Conservation (phyloP, 1,284 basidiomycete species). For the Ceratobasidium sp. region DNA sequence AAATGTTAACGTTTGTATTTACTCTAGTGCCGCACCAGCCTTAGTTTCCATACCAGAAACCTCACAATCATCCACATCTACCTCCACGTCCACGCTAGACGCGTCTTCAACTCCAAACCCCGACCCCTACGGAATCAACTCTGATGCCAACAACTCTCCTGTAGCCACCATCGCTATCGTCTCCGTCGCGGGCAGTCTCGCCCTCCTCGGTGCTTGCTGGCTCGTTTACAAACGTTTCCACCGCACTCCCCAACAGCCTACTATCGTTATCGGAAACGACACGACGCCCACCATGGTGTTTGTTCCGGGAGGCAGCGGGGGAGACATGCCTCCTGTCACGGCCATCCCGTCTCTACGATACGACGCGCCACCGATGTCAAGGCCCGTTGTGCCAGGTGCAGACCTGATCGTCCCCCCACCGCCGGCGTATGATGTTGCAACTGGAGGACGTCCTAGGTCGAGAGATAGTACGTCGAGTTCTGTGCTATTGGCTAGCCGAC, state of each 20-base stretch:
- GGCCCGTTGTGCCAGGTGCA: not conserved
- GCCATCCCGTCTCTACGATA: slow-evolving; percentile 29
- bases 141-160: slow-evolving; percentile 5
- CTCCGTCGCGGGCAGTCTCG: slow-evolving; percentile 15
- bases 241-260: not conserved
- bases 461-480: too few relatives aligned
- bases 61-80: not conserved
- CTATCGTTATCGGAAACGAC: not conserved
- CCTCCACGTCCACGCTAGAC: not conserved
- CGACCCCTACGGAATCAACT: slow-evolving; percentile 2
- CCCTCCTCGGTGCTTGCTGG: slow-evolving; percentile 5
- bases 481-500: not conserved
- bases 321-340: slow-evolving; percentile 9
- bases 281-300: slow-evolving; percentile 21
- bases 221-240: not conserved
- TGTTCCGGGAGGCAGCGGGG: not conserved
- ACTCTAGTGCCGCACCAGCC: slow-evolving; percentile 18
- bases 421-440: slow-evolving; percentile 27
- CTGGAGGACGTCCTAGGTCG: not conserved
- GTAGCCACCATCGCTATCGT: slow-evolving; percentile 28
- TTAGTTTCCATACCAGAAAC: not conserved
- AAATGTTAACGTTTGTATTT: not conserved
- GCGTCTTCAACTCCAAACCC: slow-evolving; percentile 14
- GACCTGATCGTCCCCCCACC: slow-evolving; percentile 21
- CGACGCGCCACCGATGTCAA: slow-evolving; percentile 11